Percentiles rank a stretch among this genome's conserved stretches.
Conservation (phyloP, 2,329 filamentous ascomycete genomes). For the Rutstroemia sp. region DNA sequence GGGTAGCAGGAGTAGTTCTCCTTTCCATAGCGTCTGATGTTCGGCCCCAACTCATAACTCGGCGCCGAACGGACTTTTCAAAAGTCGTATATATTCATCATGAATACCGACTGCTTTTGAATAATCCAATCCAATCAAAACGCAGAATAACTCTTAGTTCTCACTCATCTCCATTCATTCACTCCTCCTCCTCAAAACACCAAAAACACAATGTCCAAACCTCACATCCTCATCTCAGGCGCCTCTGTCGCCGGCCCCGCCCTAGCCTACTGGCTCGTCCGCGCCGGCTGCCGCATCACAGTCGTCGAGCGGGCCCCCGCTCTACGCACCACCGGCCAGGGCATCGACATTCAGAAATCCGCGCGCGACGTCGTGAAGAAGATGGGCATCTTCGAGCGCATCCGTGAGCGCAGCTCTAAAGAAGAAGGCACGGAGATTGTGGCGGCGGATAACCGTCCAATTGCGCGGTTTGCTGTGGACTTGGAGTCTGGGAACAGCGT, state of each 20-base stretch:
- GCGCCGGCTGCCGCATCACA: slow-evolving; percentile 31
- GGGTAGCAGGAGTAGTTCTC: too few relatives aligned
- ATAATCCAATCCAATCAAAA: too few relatives aligned
- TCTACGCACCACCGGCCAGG: slow-evolving; percentile 41
- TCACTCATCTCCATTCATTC: too few relatives aligned
- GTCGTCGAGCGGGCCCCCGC: slow-evolving; percentile 35
- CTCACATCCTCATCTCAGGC: slow-evolving; percentile 28
- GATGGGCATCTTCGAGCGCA: slow-evolving; percentile 35
- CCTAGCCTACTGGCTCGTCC: slow-evolving; percentile 42
- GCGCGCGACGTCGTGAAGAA: slow-evolving; percentile 33
- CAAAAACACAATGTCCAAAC: too few relatives aligned
- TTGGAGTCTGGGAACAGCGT: slow-evolving; percentile 27
- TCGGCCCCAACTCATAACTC: too few relatives aligned
- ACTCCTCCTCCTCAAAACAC: too few relatives aligned
- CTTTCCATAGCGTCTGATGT: too few relatives aligned
- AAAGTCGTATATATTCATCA: too few relatives aligned
- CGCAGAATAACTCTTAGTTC: too few relatives aligned
- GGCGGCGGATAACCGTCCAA: slow-evolving; percentile 30
- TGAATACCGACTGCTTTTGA: too few relatives aligned
- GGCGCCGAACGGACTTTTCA: too few relatives aligned
- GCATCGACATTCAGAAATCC: slow-evolving; percentile 43
- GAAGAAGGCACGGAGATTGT: slow-evolving; percentile 39
- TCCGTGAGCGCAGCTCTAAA: slow-evolving; percentile 31
- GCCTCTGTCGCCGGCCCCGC: slow-evolving; percentile 32
- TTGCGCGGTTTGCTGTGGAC: slow-evolving; percentile 32